A percentile compares a stretch with the other conserved stretches of the same genome.
Conservation (phyloP, 2,329 filamentous ascomycete species). For the Neoascochyta sp. region DNA sequence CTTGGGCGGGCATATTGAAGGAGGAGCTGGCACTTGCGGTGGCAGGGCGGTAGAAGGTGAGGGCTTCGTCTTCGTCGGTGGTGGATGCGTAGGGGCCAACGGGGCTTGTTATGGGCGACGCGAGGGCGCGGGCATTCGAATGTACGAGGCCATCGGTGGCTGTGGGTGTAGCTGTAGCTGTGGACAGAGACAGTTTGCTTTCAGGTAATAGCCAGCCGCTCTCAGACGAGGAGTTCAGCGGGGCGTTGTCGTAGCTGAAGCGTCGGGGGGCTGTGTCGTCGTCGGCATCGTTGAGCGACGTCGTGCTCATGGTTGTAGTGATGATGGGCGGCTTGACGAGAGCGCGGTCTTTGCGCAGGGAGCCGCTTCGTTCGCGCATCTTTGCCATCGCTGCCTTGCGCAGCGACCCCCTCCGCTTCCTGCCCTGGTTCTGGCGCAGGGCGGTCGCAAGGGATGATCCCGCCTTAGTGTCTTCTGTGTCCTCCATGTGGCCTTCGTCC, state of each 20-base stretch:
- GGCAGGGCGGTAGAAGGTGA: slow-evolving; percentile 55
- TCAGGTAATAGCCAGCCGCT: slow-evolving; percentile 21
- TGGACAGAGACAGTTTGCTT: slow-evolving; percentile 14
- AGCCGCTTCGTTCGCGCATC: slow-evolving; percentile 28
- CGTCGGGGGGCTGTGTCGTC: slow-evolving; percentile 22
- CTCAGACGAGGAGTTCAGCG: slow-evolving; percentile 35
- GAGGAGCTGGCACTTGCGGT: slow-evolving; percentile 44
- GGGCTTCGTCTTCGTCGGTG: slow-evolving; percentile 77
- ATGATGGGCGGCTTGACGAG: slow-evolving; percentile 13
- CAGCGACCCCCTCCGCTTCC: slow-evolving; percentile 77
- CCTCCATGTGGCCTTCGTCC: slow-evolving; percentile 16
- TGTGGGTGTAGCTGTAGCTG: slow-evolving; percentile 6
- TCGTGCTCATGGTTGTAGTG: slow-evolving; percentile 14
- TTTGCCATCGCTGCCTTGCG: slow-evolving; percentile 80
- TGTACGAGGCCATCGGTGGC: slow-evolving; percentile 12
- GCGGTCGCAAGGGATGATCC: slow-evolving; percentile 32
- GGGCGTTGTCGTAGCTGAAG: slow-evolving; percentile 39
- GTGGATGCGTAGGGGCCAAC: slow-evolving; percentile 64
- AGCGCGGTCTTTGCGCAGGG: slow-evolving; percentile 20
- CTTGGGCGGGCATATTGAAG: slow-evolving; percentile 19
- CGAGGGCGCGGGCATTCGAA: slow-evolving; percentile 35
- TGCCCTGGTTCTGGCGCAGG: slow-evolving; percentile 48
- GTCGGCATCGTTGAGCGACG: slow-evolving; percentile 11
- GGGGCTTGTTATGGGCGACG: slow-evolving; percentile 48
- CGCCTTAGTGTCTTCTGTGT: slow-evolving; percentile 26